Evolutionary conservation across 2,329 filamentous ascomycete species (phyloP), one percentile per base, ranked within the genome.

Genomic region (Rhynchosporium graminicola): DNA sequence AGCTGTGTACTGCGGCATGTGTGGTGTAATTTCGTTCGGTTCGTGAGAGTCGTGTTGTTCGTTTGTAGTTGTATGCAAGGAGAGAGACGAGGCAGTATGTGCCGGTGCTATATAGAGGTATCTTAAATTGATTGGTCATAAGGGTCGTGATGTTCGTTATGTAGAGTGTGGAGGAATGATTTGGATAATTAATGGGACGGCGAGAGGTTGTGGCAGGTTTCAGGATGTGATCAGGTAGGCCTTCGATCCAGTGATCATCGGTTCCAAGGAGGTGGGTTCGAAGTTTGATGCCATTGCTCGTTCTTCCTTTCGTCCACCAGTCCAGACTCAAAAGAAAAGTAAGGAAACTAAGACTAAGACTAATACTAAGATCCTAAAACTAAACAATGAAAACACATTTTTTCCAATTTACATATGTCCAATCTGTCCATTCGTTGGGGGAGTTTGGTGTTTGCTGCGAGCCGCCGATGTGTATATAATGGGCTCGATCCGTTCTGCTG

Each of bases 331-430:
- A 56, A 20, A 28, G 38, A n/a, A 45, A 56, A 31, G 36, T 29
- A 56, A 40, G 29, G 33, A 45, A 26, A 12, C 9, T 6, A 45
- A 45, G 40, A 45, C 26, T 6, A 56, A 56, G 45, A 45, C 52
- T 56, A 56, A 45, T 26, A 36, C 48, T 42, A 54, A 46, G 43
- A 56, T 56, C 59, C 50, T 36, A 60, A 43, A 52, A 36, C 38
- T 60, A 52, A 46, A 52, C 43, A 42, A 12, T 60, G 20, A 57
- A 59, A 33, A 51, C 51, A 26, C 28, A 42, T 26, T 38, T 42
- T 61, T 48, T 66, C 60, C 67, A 67, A 67, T 66, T 67, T 69
- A 67, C 67, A 67, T 31, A 60, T 56, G 42, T 62, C 60, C 55
- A 57, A 58, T 55, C 43, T 20, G 52, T 54, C 55, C 43, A 43